Evolutionary conservation across 2,329 filamentous ascomycete genomes (phyloP).

Genomic region (Capronia epimyces): DNA sequence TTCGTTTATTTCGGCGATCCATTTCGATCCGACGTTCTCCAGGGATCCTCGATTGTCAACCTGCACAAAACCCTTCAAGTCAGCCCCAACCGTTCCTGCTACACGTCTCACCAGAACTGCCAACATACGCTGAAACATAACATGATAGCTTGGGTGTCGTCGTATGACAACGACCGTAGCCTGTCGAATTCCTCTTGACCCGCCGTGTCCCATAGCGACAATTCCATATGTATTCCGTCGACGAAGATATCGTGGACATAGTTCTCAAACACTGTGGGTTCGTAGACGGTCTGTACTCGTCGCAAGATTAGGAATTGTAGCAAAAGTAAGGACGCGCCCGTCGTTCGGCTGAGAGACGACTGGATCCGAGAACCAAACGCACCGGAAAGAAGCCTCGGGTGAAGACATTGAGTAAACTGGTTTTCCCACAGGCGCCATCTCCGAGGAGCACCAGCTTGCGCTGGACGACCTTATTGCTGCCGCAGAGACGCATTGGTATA

Average conservation of each 20-base stretch:
- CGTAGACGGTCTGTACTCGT: constrained; percentile 22
- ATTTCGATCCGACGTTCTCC: constrained; percentile 98
- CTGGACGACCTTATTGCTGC: constrained; percentile 78
- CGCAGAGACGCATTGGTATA: constrained; percentile 54
- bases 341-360: neutral
- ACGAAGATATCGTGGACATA: constrained; percentile 99
- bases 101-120: neutral
- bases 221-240: constrained; percentile 91
- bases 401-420: constrained; percentile 94
- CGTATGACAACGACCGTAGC: constrained; percentile 89
- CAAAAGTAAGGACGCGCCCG: neutral
- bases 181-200: constrained; percentile 99
- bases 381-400: constrained; percentile 85
- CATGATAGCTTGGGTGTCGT: constrained; percentile 97
- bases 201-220: constrained; percentile 96
- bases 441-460: constrained; percentile 94
- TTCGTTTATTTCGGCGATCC: constrained; percentile 95
- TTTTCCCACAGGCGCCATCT: constrained; percentile 58
- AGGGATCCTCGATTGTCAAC: constrained; percentile 92
- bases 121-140: constrained; percentile 78
- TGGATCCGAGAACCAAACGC: constrained; percentile 37
- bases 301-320: constrained; percentile 79
- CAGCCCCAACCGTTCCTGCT: neutral
- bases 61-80: constrained; percentile 33
- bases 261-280: constrained; percentile 61